Evolutionary conservation across 202 grass and related monocot genomes (phyloP).

Genomic region (Setaria viridis): DNA sequence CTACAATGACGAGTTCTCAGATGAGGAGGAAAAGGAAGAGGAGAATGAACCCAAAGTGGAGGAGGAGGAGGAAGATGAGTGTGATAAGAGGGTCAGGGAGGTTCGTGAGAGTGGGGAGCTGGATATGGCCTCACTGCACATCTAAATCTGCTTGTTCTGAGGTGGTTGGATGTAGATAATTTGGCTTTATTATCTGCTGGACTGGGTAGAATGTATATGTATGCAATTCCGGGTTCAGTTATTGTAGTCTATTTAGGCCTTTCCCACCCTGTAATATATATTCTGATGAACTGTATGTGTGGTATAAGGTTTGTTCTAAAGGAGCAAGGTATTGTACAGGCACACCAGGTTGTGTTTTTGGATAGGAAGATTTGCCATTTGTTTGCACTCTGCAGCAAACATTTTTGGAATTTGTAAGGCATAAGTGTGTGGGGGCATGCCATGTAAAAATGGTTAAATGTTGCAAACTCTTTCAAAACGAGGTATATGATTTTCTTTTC

Average conservation of each 20-base stretch:
- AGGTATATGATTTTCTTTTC: background rate
- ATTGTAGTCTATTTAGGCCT: conserved; percentile 12
- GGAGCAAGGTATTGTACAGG: conserved; percentile 37
- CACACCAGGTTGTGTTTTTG: conserved; percentile 35
- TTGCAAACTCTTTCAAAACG: background rate
- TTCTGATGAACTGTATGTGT: conserved; percentile 34
- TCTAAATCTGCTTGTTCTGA: conserved; percentile 41
- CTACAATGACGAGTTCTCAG: conserved; percentile 57
- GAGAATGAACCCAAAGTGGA: conserved; percentile 37
- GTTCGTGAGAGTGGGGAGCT: conserved; percentile 65
- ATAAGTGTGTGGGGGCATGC: background rate
- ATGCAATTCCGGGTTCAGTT: conserved; percentile 34
- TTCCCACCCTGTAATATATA: conserved; percentile 36
- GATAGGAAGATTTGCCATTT: conserved; percentile 3
- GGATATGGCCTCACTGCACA: conserved; percentile 58
- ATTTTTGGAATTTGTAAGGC: background rate
- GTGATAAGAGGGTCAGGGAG: conserved; percentile 79
- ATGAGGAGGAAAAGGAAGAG: conserved; percentile 61
- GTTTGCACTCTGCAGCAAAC: conserved; percentile 13
- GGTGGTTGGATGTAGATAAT: conserved; percentile 42
- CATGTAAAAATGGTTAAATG: background rate
- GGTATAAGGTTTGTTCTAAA: conserved; percentile 16
- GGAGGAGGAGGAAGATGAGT: conserved; percentile 68
- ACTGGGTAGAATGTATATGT: conserved; percentile 43
- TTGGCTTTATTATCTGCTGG: conserved; percentile 24